These are phyloP conservation scores for Lavandula angustifolia DNA, from an alignment of 257 asterid species.

Conservation along the genomic window DNA sequence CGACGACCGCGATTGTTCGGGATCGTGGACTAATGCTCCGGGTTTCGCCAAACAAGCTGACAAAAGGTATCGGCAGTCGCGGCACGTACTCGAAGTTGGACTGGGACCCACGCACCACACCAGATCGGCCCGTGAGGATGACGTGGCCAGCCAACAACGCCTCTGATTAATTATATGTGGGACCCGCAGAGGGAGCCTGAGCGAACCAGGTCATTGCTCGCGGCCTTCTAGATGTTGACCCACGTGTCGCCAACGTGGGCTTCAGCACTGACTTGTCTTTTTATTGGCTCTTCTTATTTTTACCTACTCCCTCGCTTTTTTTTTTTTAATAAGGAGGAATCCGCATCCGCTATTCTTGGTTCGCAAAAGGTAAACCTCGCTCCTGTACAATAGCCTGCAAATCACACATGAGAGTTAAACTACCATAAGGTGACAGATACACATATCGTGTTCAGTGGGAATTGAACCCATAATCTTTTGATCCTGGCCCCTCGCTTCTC, in stretches of 20 bases:
- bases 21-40: not conserved
- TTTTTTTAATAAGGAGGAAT: too few relatives aligned
- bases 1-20: not conserved
- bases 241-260: constrained; percentile 44
- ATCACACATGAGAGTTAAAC: too few relatives aligned
- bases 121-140: constrained; percentile 26
- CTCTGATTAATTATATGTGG: constrained; percentile 4
- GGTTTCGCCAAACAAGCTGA: constrained; percentile 24
- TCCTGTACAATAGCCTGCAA: too few relatives aligned
- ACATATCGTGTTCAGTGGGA: too few relatives aligned
- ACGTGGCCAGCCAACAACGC: constrained; percentile 43
- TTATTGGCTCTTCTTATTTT: constrained; percentile 18
- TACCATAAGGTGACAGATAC: too few relatives aligned
- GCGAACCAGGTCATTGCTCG: constrained; percentile 46
- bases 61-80: constrained; percentile 31
- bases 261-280: constrained; percentile 27
- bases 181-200: constrained; percentile 29
- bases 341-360: too few relatives aligned
- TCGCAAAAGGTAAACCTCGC: too few relatives aligned
- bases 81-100: constrained; percentile 28
- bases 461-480: too few relatives aligned
- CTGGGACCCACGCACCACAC: constrained; percentile 32
- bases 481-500: too few relatives aligned
- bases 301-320: too few relatives aligned
- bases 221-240: constrained; percentile 44